Percentiles rank a stretch among this genome's conserved stretches.
phyloP scores from a whole-genome alignment of 257 asterid species.

The Nicotiana knightiana region DNA sequence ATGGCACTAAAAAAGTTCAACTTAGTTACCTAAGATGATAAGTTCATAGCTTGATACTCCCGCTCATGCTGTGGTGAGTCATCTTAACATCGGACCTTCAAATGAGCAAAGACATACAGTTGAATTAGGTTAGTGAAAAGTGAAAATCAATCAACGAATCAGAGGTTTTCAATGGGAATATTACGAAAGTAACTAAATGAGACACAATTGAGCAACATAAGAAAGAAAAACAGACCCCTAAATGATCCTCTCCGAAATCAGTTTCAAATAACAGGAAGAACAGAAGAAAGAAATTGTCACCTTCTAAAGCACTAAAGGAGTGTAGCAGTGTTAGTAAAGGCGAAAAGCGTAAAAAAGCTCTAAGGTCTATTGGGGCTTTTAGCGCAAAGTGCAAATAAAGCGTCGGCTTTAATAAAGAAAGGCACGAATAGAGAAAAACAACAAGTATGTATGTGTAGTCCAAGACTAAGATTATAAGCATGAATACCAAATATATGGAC shows the following conservation, averaged over 20 bases:
- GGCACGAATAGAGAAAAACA: no score
- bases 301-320: background rate
- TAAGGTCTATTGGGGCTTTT: no score
- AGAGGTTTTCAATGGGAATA: background rate
- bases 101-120: background rate
- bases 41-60: background rate
- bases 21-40: background rate
- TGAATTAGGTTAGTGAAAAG: background rate
- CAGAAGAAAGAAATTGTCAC: background rate
- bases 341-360: no score
- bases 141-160: background rate
- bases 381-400: no score
- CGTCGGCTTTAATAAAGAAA: no score
- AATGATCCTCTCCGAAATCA: background rate
- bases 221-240: background rate
- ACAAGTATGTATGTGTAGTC: no score
- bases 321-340: no score
- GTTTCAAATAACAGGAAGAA: background rate
- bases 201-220: background rate
- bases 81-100: background rate
- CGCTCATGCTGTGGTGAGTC: background rate
- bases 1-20: background rate
- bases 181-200: background rate
- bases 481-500: no score
- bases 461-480: no score